Evolutionary conservation across 257 asterid genomes (phyloP), one percentile per base, ranked within the genome.

Genomic region (Plantago major): DNA sequence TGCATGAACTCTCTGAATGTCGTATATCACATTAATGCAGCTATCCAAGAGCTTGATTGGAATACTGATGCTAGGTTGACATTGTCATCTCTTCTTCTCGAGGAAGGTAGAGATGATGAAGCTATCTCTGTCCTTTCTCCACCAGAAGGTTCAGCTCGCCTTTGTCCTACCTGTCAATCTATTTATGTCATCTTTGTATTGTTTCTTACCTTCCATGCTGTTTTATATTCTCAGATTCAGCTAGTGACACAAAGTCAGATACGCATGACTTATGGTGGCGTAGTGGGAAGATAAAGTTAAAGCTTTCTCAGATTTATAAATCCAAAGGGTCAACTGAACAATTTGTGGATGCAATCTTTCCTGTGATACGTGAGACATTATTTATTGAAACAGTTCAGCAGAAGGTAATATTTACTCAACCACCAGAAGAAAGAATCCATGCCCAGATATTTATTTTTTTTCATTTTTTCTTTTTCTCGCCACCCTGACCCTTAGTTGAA

Each of bases 91-190:
- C 82, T 90, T 67, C 97, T 90, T 64, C 83, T 87, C 80, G 89
- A 83, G 76, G 94, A 87, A 69, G 76, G 64, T 43, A 87, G 86
- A 83, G 81, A 77, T 46, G 93, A 82, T 70, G 94, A 90, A 79
- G 96, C 97, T 49, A 82, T 88, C 72, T 79, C 84, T 71, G 83
- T 90, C 70, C 96, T 90, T 58, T 82, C 89, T 67, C 89, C 95
- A 67, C 90, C 96, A 49, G 59, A 61, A 70, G 87, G 73, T 62
- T 66, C 84, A 67, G 87, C 91, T 52, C 76, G 69, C 67, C 42
- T 46, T 13, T 62, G 59, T 11, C 16, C 13, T 44, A 47, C 58
- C 46, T 28, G 57, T 46, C 46, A 44, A 47, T 55, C 67, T 74
- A 14, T 58, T 59, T 18, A 40, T 30, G 22, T 17, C 51, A 30